Percentiles rank a stretch among this genome's conserved stretches.
phyloP scores from a whole-genome alignment of 1,284 basidiomycete genomes.

The Microstroma glucosiphilum region DNA sequence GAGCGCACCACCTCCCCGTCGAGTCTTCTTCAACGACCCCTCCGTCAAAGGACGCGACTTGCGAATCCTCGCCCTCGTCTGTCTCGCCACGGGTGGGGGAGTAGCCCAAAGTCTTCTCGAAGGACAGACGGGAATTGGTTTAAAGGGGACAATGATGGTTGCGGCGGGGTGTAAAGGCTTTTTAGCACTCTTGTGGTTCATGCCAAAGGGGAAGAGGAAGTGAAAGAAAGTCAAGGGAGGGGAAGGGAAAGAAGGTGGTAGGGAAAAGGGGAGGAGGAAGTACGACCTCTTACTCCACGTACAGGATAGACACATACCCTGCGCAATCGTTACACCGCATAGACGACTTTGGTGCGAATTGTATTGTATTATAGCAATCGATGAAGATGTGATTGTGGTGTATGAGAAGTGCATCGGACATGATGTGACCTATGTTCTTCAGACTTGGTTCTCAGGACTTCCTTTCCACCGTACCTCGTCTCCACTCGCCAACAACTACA shows the following conservation, averaged over 20 bases:
- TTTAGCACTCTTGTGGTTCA: not conserved
- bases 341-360: too few relatives aligned
- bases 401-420: too few relatives aligned
- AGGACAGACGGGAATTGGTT: constrained; percentile 18
- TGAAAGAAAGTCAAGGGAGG: constrained; percentile 1
- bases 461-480: too few relatives aligned
- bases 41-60: constrained; percentile 26
- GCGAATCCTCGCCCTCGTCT: constrained; percentile 27
- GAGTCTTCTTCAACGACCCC: not conserved
- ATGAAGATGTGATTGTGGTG: too few relatives aligned
- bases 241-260: not conserved
- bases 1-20: not conserved
- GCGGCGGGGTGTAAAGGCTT: constrained; percentile 33
- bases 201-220: not conserved
- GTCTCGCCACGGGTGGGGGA: constrained; percentile 31
- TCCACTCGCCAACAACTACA: too few relatives aligned
- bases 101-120: constrained; percentile 35
- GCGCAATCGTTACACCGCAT: too few relatives aligned
- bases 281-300: too few relatives aligned
- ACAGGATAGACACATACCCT: too few relatives aligned
- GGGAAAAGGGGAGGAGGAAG: not conserved
- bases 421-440: too few relatives aligned
- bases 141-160: constrained; percentile 29
- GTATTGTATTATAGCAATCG: too few relatives aligned
- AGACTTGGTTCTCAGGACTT: too few relatives aligned